Conservation (phyloP, 495 filamentous ascomycete species). For the Geopyxis carbonaria region DNA sequence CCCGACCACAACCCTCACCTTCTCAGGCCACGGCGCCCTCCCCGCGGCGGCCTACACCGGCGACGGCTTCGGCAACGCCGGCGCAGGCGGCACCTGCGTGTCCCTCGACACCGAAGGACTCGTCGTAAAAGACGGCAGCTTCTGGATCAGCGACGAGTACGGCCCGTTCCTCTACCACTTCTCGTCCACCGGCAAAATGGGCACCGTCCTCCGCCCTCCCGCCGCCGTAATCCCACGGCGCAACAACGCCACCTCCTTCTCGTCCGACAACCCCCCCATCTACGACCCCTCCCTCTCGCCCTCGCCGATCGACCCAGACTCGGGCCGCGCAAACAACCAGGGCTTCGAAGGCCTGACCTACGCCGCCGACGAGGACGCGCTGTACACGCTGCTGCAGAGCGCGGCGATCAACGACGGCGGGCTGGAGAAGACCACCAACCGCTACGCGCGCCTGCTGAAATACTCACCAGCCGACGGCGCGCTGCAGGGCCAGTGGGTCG, state of each 20-base stretch:
- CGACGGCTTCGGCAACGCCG: slow-evolving; percentile 52
- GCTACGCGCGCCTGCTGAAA: slow-evolving; percentile 43
- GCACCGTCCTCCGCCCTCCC: slow-evolving; percentile 48
- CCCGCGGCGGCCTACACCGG: slow-evolving; percentile 51
- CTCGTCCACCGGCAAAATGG: slow-evolving; percentile 40
- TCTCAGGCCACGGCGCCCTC: slow-evolving; percentile 44
- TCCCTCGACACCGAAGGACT: slow-evolving; percentile 55
- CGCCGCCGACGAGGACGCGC: slow-evolving; percentile 42
- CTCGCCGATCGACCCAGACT: slow-evolving; percentile 38
- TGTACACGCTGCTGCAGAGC: slow-evolving; percentile 54
- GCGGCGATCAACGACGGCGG: slow-evolving; percentile 52
- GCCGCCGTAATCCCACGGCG: slow-evolving; percentile 50
- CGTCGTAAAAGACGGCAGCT: slow-evolving; percentile 46
- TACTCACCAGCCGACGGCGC: slow-evolving; percentile 31
- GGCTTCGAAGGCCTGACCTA: slow-evolving; percentile 59
- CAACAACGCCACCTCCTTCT: slow-evolving; percentile 38
- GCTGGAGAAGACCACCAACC: slow-evolving; percentile 33
- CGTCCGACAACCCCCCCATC: slow-evolving; percentile 43
- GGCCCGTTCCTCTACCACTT: slow-evolving; percentile 62
- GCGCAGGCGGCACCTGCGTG: slow-evolving; percentile 44
- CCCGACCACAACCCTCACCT: slow-evolving; percentile 39
- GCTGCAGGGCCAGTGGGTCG: slow-evolving; percentile 49
- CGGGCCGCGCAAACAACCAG: slow-evolving; percentile 59
- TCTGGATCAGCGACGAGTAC: slow-evolving; percentile 71
- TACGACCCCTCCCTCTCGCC: slow-evolving; percentile 34